These are phyloP conservation scores for Globisporangium cylindrosporum DNA, from an alignment of 352 stramenopile genomes.

Conservation along the genomic window DNA sequence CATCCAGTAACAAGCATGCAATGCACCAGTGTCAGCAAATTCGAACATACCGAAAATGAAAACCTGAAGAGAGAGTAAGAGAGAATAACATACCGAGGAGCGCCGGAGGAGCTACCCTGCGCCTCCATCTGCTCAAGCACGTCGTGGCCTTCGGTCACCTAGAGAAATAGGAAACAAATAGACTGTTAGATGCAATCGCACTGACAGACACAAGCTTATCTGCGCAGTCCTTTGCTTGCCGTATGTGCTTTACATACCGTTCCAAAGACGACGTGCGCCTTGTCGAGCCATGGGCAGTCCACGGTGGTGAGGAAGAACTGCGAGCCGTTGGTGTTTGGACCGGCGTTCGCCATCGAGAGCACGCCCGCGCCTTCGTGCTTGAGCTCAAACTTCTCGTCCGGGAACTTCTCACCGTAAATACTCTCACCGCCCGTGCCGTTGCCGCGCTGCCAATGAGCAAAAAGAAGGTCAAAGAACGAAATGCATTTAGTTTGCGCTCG, in stretches of 20 bases:
- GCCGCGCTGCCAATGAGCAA: conserved; percentile 44
- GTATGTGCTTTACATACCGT: conserved; percentile 45
- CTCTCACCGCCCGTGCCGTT: conserved; percentile 88
- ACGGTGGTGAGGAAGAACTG: conserved; percentile 98
- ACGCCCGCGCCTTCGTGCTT: conserved; percentile 89
- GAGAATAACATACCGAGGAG: conserved; percentile 46
- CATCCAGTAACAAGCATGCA: neutral
- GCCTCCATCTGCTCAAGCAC: conserved; percentile 96
- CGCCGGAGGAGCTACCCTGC: conserved; percentile 91
- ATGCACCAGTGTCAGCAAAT: conserved; percentile 25
- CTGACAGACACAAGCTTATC: neutral
- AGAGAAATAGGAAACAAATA: neutral
- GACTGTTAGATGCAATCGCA: neutral
- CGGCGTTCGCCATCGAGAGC: conserved; percentile 97
- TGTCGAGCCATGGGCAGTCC: conserved; percentile 89
- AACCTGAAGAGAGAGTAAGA: neutral
- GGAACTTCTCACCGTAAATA: conserved; percentile 95
- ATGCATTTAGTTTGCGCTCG: neutral
- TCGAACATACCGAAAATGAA: neutral
- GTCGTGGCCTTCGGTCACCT: conserved; percentile 92
- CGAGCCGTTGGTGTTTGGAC: conserved; percentile 96
- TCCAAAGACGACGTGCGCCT: conserved; percentile 92
- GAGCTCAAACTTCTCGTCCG: conserved; percentile 95
- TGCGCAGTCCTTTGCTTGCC: neutral
- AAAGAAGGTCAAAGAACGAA: neutral